Evolutionary conservation across 768 basidiomycete species (phyloP).

Genomic region (Boletus rubroflammeus): DNA sequence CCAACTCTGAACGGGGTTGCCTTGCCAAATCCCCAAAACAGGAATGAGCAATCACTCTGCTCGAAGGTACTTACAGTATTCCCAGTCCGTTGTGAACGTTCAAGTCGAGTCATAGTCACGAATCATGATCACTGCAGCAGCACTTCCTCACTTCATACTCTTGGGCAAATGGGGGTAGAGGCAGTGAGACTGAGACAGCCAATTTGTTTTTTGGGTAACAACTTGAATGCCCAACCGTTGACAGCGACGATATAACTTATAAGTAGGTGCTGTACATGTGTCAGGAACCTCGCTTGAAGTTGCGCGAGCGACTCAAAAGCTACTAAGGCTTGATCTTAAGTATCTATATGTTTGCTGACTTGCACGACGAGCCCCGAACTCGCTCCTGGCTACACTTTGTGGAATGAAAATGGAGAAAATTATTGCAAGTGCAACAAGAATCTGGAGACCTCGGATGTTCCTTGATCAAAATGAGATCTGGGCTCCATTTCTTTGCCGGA

Average conservation of each 20-base stretch:
- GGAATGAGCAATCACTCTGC: not conserved
- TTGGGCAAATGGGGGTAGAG: not conserved
- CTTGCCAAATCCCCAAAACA: not conserved
- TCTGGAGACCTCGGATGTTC: not conserved
- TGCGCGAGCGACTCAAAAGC: not conserved
- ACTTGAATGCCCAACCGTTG: too few species aligned
- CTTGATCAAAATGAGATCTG: not conserved
- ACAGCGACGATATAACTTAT: too few species aligned
- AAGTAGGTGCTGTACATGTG: too few species aligned
- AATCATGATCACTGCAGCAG: not conserved
- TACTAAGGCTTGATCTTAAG: not conserved
- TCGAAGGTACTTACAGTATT: not conserved
- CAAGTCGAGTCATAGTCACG: not conserved
- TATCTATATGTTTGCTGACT: not conserved
- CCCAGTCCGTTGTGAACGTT: not conserved
- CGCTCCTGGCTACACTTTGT: too few species aligned
- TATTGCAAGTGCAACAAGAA: not conserved
- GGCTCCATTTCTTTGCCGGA: not conserved
- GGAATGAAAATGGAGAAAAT: not conserved
- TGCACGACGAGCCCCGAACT: too few species aligned
- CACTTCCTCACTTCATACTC: not conserved
- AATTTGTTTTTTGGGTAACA: too few species aligned
- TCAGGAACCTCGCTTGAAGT: not conserved
- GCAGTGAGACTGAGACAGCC: not conserved
- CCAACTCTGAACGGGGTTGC: not conserved